Evolutionary conservation across 495 filamentous ascomycete species (phyloP), one percentile per base, ranked within the genome.

Genomic region (Evernia prunastri): DNA sequence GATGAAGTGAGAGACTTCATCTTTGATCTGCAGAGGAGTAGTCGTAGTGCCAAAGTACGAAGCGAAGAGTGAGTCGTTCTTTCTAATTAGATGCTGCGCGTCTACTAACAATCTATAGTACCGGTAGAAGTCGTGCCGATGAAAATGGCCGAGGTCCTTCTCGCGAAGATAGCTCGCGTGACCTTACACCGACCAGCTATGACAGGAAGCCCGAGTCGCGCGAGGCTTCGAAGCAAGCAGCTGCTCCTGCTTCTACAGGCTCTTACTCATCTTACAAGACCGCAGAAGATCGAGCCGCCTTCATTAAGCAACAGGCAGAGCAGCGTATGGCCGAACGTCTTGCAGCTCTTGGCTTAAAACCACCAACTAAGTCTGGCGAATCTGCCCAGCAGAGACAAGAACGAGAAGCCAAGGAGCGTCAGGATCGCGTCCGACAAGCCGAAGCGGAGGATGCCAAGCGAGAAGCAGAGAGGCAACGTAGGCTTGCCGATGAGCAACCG

Each of bases 1-100:
- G 92, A 97, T 69, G 90, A 94, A 65, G 89, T 96, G 64, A 89
- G 90, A 68, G 94, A 97, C 68, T 97, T 99, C 76, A 97, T 99
- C 70, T 97, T 91, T 70, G 95, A 97, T 67, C 75, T 99, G 39
- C 91, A 96, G 71, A 85, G 94, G 58, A 88, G 86, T 59, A 90
- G 89, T 68, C 83, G 92, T 63, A 84, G 88, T 63, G 80, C 90
- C 33, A 84, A 85, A 65, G 74, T 95, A 61, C 82, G 92, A 62
- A 81, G 85, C 39, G 91, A 97, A 75, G 87, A 89, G 79, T 86
- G 77, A 72, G 79, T 72, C 29, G 43, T 33, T 17, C 18, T 12
- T 49, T 39, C 33, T 37, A 60, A 12, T 15, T 29, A 1, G 0
- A 31, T 54, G 2, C 3, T 58, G 11, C 3, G 18, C 56, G 45